A percentile compares a stretch with the other conserved stretches of the same genome.
These are phyloP conservation scores for Triangularia setosa DNA, from an alignment of 2,329 filamentous ascomycete species.

Conservation along the genomic window DNA sequence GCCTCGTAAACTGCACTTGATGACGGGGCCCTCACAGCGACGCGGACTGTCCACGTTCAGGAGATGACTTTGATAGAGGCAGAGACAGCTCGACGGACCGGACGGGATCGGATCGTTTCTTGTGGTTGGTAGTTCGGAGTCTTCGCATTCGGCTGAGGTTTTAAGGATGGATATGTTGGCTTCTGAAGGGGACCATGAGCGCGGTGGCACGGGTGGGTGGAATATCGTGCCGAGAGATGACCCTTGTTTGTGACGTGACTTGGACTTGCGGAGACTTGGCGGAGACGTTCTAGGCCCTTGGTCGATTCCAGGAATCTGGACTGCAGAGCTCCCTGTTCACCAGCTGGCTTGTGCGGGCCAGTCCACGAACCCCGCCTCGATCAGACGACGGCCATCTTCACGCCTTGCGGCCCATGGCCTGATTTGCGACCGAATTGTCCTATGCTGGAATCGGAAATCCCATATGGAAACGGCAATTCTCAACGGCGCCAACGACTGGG, in stretches of 20 bases:
- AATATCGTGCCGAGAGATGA: neutral
- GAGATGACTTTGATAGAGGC: neutral
- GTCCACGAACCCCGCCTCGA: neutral
- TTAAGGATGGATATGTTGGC: neutral
- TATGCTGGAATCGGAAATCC: slow-evolving; percentile 20
- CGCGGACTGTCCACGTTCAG: neutral
- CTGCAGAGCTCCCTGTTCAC: neutral
- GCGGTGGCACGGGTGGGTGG: no score
- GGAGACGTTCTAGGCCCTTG: slow-evolving; percentile 18
- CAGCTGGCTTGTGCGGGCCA: slow-evolving; percentile 4
- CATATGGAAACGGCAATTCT: slow-evolving; percentile 18
- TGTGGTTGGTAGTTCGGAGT: neutral
- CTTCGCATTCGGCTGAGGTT: neutral
- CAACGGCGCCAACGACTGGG: slow-evolving; percentile 6
- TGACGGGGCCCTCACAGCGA: neutral
- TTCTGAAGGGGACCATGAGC: neutral
- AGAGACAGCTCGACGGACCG: no score
- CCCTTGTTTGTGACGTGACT: slow-evolving; percentile 9
- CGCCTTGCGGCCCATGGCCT: slow-evolving; percentile 8
- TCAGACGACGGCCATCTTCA: slow-evolving; percentile 2
- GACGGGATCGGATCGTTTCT: neutral
- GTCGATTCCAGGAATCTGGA: slow-evolving; percentile 15
- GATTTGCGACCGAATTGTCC: slow-evolving; percentile 10
- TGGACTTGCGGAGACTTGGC: neutral
- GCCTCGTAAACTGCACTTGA: neutral